Base-by-base conservation (phyloP, 345 rosid species). In the Hibiscus trionum region DNA sequence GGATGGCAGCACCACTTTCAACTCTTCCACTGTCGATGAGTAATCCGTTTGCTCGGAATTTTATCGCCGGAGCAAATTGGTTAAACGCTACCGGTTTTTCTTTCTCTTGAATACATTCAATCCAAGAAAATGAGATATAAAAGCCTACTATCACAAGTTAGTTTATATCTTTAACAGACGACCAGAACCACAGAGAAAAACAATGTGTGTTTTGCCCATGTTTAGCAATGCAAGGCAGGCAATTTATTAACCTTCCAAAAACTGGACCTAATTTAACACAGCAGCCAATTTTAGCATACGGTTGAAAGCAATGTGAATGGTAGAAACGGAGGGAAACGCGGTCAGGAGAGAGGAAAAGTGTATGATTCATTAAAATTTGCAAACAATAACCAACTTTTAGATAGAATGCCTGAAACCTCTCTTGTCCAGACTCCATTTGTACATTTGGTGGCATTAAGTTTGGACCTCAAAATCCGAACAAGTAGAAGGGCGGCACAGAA, bases 11-110 rank as follows among this genome's bases (percentile, higher is more conserved):
- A 91, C 97, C 55, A 91, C 98, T 47, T 94, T 91, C 78, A 65
- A 85, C 47, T 91, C 98, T 0, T 93, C 98, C 21, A 94, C 97
- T 5, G 94, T 94, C 27, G 96, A 96, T 93, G 75, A 82, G 93
- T 57, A 2, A 3, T 19, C 24, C 5, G 7, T 19, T 61, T 0
- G 86, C 88, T 19, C 78, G 75, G 69, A 79, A 62, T 79, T 91
- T 91, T 78, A 86, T 91, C 59, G 72, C 79, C 4, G 94, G 90
- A 27, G 77, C 17, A 11, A 76, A 61, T 56, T 87, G 97, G 97
- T 76, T 91, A 50, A 42, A 58, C 7, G 65, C 87, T 31, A 89
- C 97, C 11, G 93, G 91, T 16, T 89, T 91, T 21, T 93, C 94
- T 37, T 89, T 61, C 84, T 78, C 24, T 21, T 21, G 24, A 21